Evolutionary conservation across 2,329 filamentous ascomycete species (phyloP), one percentile per base, ranked within the genome.

Genomic region (Phialemoniopsis sp.): DNA sequence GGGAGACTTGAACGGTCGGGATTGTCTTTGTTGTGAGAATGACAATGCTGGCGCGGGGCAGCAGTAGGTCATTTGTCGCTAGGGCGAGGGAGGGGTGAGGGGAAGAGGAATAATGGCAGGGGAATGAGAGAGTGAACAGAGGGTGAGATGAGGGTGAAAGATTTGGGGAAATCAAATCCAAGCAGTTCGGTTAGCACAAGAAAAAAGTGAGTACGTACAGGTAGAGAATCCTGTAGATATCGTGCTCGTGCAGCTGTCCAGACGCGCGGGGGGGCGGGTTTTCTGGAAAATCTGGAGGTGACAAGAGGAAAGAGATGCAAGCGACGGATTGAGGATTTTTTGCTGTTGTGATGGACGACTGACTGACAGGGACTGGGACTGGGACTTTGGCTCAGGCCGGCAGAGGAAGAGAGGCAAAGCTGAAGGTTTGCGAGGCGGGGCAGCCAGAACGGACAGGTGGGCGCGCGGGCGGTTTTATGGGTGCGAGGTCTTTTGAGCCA

Each of bases 351-450:
- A n/a, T 16, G 30, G 30, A 32, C n/a, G n/a, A 16, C 13, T 32
- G 30, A 16, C 13, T n/a, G 30, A n/a, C 13, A 6, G 9, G 28
- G 13, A 32, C 30, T 16, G 5, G 30, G 13, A 6, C 8, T 32
- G 30, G 15, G 13, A 16, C 30, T 32, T 32, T 6, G n/a, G 30
- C 17, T n/a, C 18, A 13, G 32, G 21, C 21, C 21, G 21, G 21
- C 21, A 33, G n/a, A 15, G 18, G 13, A 12, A 10, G 12, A 33
- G 32, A 33, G 32, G 32, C 15, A 17, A 33, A 33, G 32, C 32
- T 33, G 32, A 33, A 33, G 32, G 32, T 15, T 32, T 33, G 32
- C 32, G 32, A 33, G 32, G 32, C 32, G 32, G 32, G 32, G 32
- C 32, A 33, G 32, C 10, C 13, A 32, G 32, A 33, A 18, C 14